Base-by-base conservation (phyloP, 768 basidiomycete genomes). In the Auriscalpium vulgare region DNA sequence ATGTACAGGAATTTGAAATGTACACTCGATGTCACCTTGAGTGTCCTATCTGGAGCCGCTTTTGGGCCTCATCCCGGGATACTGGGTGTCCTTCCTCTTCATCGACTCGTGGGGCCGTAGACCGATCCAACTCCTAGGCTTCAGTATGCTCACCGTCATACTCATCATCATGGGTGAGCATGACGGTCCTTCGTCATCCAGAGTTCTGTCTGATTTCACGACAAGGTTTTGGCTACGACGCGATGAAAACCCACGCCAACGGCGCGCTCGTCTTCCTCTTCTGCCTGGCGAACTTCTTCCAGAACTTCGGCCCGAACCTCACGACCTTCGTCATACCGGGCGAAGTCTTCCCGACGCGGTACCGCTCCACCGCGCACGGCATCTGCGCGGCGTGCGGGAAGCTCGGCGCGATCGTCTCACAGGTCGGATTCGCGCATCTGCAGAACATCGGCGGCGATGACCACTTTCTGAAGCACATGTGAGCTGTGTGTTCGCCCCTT, bases 61-160 rank as follows among this genome's bases (percentile, higher is more conserved):
- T n/a, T n/a, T n/a, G 38, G 91, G 91, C 44, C 78, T 91, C 65
- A 83, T 93, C 62, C 91, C 91, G 1, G 89, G 89, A n/a, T 91
- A 91, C 71, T 88, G 79, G 75, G 73, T 59, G 19, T 65, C 80
- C 72, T 77, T 82, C 67, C 63, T 88, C 34, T 63, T 91, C 60
- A 82, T 93, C 60, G 91, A 92, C 63, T 62, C 65, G 1, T 88
- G 87, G 86, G 90, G 90, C 35, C 83, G 91, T 66, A 90, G 85
- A 71, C 84, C 86, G 47, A 84, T 91, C 51, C 89, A 91, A 66
- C 71, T 89, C 34, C 81, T 88, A 79, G 89, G 89, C 23, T 91
- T 91, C 75, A 71, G 54, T 52, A 19, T 83, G 23, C 81, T 91
- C 57, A 85, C 86, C 35, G 61, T 79, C 43, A 68, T 88, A 36